Evolutionary conservation across 2,329 filamentous ascomycete species (phyloP).

Genomic region (Fusarium clavum): DNA sequence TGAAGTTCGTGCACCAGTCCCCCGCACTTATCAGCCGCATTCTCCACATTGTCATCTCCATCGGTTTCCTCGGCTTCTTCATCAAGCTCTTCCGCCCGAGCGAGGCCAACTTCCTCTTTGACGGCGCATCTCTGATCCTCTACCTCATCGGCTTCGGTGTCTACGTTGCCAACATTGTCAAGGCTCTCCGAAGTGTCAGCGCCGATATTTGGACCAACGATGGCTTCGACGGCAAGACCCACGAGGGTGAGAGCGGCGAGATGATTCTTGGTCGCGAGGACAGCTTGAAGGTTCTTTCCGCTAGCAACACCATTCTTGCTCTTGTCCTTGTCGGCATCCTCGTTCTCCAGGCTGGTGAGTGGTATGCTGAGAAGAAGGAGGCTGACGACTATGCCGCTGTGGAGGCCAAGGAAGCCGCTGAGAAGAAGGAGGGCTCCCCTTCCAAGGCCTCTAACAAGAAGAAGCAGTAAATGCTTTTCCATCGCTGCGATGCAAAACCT

Average conservation of each 20-base stretch:
- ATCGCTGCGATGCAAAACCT: not conserved
- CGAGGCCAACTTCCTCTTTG: slow-evolving; percentile 96
- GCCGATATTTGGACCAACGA: slow-evolving; percentile 70
- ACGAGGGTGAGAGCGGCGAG: slow-evolving; percentile 63
- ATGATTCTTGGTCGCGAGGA: slow-evolving; percentile 85
- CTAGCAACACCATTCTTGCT: slow-evolving; percentile 95
- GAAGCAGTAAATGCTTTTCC: slow-evolving; percentile 48
- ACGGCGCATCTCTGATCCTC: slow-evolving; percentile 81
- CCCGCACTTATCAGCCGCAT: slow-evolving; percentile 93
- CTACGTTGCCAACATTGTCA: slow-evolving; percentile 96
- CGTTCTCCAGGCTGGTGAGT: slow-evolving; percentile 94
- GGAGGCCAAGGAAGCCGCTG: slow-evolving; percentile 56
- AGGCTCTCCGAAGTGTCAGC: slow-evolving; percentile 87
- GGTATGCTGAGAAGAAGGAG: slow-evolving; percentile 98
- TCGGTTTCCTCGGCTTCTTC: slow-evolving; percentile 89
- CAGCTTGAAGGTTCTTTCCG: slow-evolving; percentile 87
- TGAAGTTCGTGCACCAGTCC: slow-evolving; percentile 89
- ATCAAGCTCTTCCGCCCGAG: slow-evolving; percentile 94
- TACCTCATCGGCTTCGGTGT: slow-evolving; percentile 91
- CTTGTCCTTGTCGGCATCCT: slow-evolving; percentile 91
- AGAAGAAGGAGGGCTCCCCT: slow-evolving; percentile 53
- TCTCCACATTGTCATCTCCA: slow-evolving; percentile 90
- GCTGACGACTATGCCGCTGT: slow-evolving; percentile 77
- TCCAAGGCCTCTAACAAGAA: slow-evolving; percentile 51
- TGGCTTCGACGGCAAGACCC: slow-evolving; percentile 52